Conservation (phyloP, 495 filamentous ascomycete species). For the Sphaerosporella brunnea region DNA sequence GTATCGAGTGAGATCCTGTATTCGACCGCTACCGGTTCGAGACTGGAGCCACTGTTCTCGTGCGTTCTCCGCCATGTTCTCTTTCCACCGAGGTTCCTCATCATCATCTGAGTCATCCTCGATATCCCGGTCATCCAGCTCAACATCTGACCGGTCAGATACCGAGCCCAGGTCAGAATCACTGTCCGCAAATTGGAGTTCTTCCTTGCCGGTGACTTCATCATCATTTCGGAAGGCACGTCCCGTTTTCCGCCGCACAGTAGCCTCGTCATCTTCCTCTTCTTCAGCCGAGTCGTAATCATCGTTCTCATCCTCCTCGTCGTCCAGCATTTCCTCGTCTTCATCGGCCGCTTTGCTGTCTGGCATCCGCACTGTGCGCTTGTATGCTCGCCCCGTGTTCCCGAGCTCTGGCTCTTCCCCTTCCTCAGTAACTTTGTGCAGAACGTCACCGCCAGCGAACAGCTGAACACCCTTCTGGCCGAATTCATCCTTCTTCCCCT, state of each 20-base stretch:
- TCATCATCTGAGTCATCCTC: conserved; percentile 33
- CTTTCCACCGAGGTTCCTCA: conserved; percentile 62
- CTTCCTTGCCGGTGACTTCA: conserved; percentile 33
- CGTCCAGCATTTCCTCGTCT: conserved; percentile 33
- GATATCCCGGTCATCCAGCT: conserved; percentile 41
- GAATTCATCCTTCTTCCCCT: conserved; percentile 58
- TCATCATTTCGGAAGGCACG: conserved; percentile 35
- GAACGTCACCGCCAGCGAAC: conserved; percentile 56
- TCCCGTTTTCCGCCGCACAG: conserved; percentile 35
- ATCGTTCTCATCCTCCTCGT: conserved; percentile 37
- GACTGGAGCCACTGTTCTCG: conserved; percentile 46
- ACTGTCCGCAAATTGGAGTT: conserved; percentile 78
- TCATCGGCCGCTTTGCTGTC: conserved; percentile 37
- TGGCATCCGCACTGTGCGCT: conserved; percentile 47
- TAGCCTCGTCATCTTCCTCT: conserved; percentile 39
- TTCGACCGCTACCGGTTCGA: conserved; percentile 44
- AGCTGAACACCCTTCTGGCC: conserved; percentile 63
- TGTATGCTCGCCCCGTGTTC: conserved; percentile 48
- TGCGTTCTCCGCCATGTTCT: conserved; percentile 62
- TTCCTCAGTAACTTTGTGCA: conserved; percentile 43
- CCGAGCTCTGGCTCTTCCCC: conserved; percentile 28
- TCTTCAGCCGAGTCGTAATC: conserved; percentile 42
- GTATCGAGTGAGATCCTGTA: conserved; percentile 60
- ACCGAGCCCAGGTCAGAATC: conserved; percentile 90
- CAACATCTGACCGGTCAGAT: conserved; percentile 44